Evolutionary conservation across 2,329 filamentous ascomycete species (phyloP), one percentile per base, ranked within the genome.

Genomic region (Blastomyces emzantsi): DNA sequence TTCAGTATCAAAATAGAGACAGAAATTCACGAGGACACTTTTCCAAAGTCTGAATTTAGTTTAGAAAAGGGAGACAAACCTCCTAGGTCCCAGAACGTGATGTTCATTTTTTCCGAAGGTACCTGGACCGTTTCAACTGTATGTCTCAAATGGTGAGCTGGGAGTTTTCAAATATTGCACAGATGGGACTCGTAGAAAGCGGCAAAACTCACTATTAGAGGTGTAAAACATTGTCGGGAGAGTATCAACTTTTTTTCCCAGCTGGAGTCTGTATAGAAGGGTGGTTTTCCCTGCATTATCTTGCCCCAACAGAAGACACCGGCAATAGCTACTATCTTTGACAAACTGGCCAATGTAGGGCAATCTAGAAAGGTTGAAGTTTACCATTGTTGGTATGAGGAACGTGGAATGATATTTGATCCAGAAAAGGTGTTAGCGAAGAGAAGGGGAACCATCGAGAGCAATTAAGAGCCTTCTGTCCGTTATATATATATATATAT

Each of bases 371-470:
- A 45, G 22, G 4, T 13, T 22, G 36, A 43, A 59, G 11, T 65
- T 76, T 76, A 66, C 77, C 41, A 47, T 45, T 56, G 22, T 33
- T 55, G 17, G 43, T 41, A 19, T 45, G 7, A 51, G 30, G 30
- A 30, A 33, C 15, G 11, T 5, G 1, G n/a, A 22, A 25, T 25
- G 13, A n/a, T 25, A 51, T 51, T 25, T 51, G 49, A 52, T 39
- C 36, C 36, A 39, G 36, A 39, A 11, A 8, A 39, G n/a, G 2
- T 22, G 11, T 52, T 13, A 55, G 17, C 15, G n/a, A 19, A 33
- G 25, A 19, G 3, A 55, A 19, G 8, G 36, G 36, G 36, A 39
- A 39, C 36, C 36, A 39, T 13, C 2, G 17, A 55, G 13, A 55
- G 51, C 13, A 19, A 8, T 19, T 8, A n/a, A 19, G 19, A 8